phyloP scores from a whole-genome alignment of 164 flowering plant species.

The Liquidambar formosana region DNA sequence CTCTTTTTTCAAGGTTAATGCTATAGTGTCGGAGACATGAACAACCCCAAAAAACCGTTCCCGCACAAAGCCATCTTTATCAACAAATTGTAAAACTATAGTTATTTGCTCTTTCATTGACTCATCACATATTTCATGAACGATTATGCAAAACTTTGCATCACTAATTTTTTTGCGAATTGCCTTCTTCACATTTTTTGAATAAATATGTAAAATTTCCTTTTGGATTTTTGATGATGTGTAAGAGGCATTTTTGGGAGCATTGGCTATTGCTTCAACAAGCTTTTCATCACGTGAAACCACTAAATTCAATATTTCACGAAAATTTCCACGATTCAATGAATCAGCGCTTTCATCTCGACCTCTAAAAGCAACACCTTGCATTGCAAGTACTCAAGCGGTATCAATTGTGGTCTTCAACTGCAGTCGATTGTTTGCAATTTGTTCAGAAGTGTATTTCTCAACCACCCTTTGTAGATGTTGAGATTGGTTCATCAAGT shows the following conservation, averaged over 20 bases:
- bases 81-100: not conserved
- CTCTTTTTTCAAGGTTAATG: not conserved
- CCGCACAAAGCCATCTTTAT: not conserved
- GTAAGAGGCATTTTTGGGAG: slow-evolving; percentile 7
- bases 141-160: slow-evolving; percentile 23
- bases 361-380: too few species aligned
- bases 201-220: slow-evolving; percentile 12
- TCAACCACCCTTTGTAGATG: not conserved
- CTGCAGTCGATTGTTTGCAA: too few species aligned
- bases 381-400: too few species aligned
- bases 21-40: not conserved
- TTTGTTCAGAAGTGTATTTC: not conserved
- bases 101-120: not conserved
- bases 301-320: too few species aligned
- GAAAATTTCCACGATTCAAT: too few species aligned
- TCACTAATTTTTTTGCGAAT: slow-evolving; percentile 18
- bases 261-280: not conserved
- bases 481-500: not conserved
- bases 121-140: slow-evolving; percentile 26
- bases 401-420: too few species aligned
- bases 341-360: too few species aligned
- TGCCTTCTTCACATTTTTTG: slow-evolving; percentile 1
- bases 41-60: not conserved
- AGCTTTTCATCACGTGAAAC: too few species aligned
- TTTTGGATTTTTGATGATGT: slow-evolving; percentile 18